Percentiles rank a stretch among this genome's conserved stretches.
These are phyloP conservation scores for Wolfiporia cocos DNA, from an alignment of 1,284 basidiomycete species.

Conservation along the genomic window DNA sequence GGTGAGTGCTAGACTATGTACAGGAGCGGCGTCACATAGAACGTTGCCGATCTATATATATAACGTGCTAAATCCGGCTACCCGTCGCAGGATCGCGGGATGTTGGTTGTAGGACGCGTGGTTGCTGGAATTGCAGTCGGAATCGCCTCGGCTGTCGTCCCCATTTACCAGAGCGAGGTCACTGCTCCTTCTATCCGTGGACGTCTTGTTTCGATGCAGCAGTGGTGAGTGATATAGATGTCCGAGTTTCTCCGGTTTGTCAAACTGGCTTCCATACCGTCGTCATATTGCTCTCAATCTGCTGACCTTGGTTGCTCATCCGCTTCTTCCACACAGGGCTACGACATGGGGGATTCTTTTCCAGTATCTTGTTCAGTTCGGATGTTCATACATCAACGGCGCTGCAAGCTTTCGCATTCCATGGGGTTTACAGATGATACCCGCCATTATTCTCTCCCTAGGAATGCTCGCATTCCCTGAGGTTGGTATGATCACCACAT, in stretches of 20 bases:
- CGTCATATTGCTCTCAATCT: no score
- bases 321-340: slow-evolving; percentile 28
- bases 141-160: slow-evolving; percentile 33
- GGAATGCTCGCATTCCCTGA: slow-evolving; percentile 69
- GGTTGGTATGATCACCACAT: no score
- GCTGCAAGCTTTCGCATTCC: slow-evolving; percentile 72
- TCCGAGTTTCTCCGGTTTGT: no score
- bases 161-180: slow-evolving; percentile 61
- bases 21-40: no score
- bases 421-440: slow-evolving; percentile 75
- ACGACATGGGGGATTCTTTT: slow-evolving; percentile 75
- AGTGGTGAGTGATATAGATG: slow-evolving; percentile 54
- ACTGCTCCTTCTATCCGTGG: slow-evolving; percentile 67
- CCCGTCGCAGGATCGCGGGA: slow-evolving; percentile 60
- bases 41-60: no score
- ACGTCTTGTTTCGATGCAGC: slow-evolving; percentile 70
- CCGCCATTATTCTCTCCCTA: slow-evolving; percentile 59
- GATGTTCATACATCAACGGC: slow-evolving; percentile 68
- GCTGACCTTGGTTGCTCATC: neutral
- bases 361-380: slow-evolving; percentile 71
- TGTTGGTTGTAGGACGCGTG: slow-evolving; percentile 41
- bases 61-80: no score
- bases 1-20: no score
- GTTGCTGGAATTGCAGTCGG: slow-evolving; percentile 35
- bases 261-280: no score